A percentile compares a stretch with the other conserved stretches of the same genome.
These are phyloP conservation scores for Podila epigama DNA, from an alignment of 192 early-diverging fungal genomes.

Conservation along the genomic window DNA sequence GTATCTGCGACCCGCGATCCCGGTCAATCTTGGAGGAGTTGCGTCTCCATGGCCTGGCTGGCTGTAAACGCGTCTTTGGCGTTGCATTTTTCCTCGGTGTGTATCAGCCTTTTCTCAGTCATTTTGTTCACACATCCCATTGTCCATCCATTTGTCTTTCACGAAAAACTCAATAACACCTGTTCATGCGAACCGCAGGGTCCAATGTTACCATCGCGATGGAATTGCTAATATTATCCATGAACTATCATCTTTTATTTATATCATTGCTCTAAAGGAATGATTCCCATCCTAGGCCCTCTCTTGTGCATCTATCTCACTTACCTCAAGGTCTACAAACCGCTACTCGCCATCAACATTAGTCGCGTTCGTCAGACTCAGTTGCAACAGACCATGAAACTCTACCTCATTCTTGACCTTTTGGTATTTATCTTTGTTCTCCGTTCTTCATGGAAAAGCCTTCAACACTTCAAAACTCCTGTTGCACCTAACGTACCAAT, in stretches of 20 bases:
- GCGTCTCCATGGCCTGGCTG: not conserved
- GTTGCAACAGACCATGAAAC: not conserved
- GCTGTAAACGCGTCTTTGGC: not conserved
- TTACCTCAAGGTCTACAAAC: not conserved
- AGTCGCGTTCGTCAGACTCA: not conserved
- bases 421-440: not conserved
- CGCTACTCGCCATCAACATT: not conserved
- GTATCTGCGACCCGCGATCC: not conserved
- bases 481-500: too few relatives aligned
- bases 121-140: too few relatives aligned
- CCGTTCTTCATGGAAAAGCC: not conserved
- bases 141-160: too few relatives aligned
- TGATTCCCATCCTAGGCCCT: not conserved
- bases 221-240: too few relatives aligned
- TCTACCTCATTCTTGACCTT: not conserved
- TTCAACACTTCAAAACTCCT: too few relatives aligned
- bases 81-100: not conserved
- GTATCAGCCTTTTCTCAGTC: too few relatives aligned
- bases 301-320: not conserved
- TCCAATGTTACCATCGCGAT: too few relatives aligned
- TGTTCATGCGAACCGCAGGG: too few relatives aligned
- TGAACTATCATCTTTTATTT: not conserved
- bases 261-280: not conserved
- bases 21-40: not conserved
- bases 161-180: too few relatives aligned